Base-by-base conservation (phyloP, 1,284 basidiomycete species). In the Somion occarium region DNA sequence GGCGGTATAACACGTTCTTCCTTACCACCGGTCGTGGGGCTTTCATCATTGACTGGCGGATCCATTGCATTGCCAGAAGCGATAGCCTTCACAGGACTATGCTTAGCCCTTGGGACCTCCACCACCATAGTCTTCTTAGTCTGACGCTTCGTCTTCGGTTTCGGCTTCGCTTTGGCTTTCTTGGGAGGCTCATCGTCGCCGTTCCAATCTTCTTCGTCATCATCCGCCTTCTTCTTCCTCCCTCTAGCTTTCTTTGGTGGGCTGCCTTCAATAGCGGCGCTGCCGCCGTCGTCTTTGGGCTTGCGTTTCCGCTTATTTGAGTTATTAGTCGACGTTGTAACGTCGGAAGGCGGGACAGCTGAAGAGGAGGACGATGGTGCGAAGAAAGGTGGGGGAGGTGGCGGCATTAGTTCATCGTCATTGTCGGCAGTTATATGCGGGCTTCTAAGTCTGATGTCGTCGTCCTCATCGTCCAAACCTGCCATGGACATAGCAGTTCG, bases 181-280 rank as follows among this genome's bases (percentile, higher is more conserved):
- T 51, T 38, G 24, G 45, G 50, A 5, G 49, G 44, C 3, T 44
- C 48, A 20, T 34, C 52, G 9, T 58, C 52, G 3, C 48, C 59
- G 5, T 44, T 55, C 58, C 60, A 64, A 19, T 64, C 64, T 9
- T 58, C 61, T 20, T 65, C 63, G 30, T 62, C 60, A 20, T 62
- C 61, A 15, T 63, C 59, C 46, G 19, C 45, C 22, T 44, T 54
- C 39, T 55, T 55, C 47, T 50, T 54, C 3, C 43, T 34, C n/a
- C 46, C 53, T 19, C 54, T 58, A 2, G 46, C 34, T 38, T 56
- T 55, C 23, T 34, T 3, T 38, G 37, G 37, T 9, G 43, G 30
- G 3, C 12, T 11, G 4, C 50, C 45, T 51, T 37, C n/a, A 23
- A 26, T 44, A 12, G 48, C 46, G 3, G 47, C 50, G n/a, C 46